Conservation (phyloP, 768 basidiomycete species). For the Fibroporia radiculosa region DNA sequence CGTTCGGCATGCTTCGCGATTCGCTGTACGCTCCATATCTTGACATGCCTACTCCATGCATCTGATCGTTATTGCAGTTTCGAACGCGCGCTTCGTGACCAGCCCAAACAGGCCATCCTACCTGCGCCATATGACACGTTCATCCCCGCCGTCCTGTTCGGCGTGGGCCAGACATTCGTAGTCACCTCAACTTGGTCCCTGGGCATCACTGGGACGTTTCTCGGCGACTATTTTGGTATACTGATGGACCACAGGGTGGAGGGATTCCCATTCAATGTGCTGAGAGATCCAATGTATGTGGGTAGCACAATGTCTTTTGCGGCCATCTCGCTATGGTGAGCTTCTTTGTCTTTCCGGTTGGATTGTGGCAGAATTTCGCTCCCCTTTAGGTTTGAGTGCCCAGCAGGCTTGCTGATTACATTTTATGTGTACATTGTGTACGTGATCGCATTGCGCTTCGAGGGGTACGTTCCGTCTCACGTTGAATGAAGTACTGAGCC, state of each 20-base stretch:
- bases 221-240: constrained; percentile 80
- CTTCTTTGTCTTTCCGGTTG: constrained; percentile 4
- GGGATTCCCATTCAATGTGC: constrained; percentile 93
- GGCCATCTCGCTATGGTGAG: constrained; percentile 81
- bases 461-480: constrained; percentile 83
- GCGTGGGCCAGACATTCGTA: constrained; percentile 77
- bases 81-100: constrained; percentile 63
- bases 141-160: constrained; percentile 54
- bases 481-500: not conserved
- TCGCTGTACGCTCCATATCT: constrained; percentile 61
- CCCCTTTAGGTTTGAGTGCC: constrained; percentile 65
- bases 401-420: constrained; percentile 76
- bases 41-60: not conserved
- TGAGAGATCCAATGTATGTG: constrained; percentile 94
- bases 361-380: not conserved
- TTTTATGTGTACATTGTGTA: constrained; percentile 82
- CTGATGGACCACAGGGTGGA: constrained; percentile 87
- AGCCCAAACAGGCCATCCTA: constrained; percentile 63
- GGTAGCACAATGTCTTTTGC: constrained; percentile 89
- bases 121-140: constrained; percentile 55
- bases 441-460: constrained; percentile 73
- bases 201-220: constrained; percentile 90
- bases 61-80: constrained; percentile 44
- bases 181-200: constrained; percentile 83
- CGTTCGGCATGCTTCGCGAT: constrained; percentile 80